phyloP scores from a whole-genome alignment of 768 basidiomycete genomes.

The Sistotremastrum suecicum region DNA sequence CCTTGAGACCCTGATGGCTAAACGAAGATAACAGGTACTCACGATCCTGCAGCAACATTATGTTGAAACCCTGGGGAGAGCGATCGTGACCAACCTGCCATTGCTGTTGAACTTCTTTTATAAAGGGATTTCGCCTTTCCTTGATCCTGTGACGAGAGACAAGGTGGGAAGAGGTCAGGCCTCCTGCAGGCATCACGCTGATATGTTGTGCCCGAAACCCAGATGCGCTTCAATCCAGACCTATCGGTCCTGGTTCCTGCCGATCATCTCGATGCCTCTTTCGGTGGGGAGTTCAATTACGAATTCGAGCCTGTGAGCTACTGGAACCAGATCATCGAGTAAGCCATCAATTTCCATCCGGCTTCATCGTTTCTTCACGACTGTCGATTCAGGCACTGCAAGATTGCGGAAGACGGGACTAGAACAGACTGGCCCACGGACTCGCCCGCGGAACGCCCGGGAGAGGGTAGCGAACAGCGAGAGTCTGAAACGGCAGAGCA shows the following conservation, averaged over 20 bases:
- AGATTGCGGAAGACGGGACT: constrained; percentile 5
- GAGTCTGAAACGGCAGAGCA: too few species aligned
- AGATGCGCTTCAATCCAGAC: constrained; percentile 87
- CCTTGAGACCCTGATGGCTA: neutral
- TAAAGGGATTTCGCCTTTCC: constrained; percentile 73
- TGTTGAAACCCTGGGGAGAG: constrained; percentile 76
- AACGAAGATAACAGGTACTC: constrained; percentile 31
- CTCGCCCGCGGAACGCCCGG: too few species aligned
- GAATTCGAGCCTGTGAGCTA: constrained; percentile 62
- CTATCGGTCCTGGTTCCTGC: constrained; percentile 59
- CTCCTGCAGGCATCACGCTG: neutral
- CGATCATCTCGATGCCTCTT: constrained; percentile 68
- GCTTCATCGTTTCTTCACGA: neutral
- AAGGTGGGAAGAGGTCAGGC: constrained; percentile 36
- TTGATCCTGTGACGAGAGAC: constrained; percentile 80
- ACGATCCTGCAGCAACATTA: constrained; percentile 81
- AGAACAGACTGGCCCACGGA: constrained; percentile 1
- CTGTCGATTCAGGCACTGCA: neutral
- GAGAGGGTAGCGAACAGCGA: too few species aligned
- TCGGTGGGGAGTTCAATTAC: constrained; percentile 63
- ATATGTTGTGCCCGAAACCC: neutral
- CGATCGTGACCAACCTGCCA: constrained; percentile 72
- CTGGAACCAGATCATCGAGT: constrained; percentile 70
- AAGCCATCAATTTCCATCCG: constrained; percentile 11
- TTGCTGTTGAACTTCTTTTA: constrained; percentile 61